Base-by-base conservation (phyloP, 306 rosid species). In the Cucumis hystrix region DNA sequence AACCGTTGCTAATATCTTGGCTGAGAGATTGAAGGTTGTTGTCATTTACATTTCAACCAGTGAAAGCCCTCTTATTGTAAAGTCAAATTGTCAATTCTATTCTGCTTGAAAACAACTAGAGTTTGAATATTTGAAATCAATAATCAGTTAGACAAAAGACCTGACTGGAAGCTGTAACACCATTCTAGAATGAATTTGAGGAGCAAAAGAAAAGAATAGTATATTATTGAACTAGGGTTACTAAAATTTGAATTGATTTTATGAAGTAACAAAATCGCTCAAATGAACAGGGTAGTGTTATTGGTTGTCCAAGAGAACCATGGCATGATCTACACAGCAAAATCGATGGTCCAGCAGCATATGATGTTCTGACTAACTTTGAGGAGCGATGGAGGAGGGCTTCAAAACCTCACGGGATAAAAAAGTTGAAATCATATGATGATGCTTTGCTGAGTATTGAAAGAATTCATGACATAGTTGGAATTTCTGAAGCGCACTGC, bases 281-380 rank as follows among this genome's bases (percentile, higher is more conserved):
- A 7, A 41, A 33, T 20, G 52, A 76, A 76, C 88, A 95, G 99
- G 97, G 97, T 82, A 91, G 71, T 64, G 74, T 76, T 20, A 83
- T 79, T 79, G 97, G 93, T 65, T 89, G 97, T 91, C 99, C 97
- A 74, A 84, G 99, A 83, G 97, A 95, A 80, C 99, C 99, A 13
- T 95, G 99, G 99, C 99, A 95, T 75, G 99, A 95, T 85, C 79
- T 95, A 87, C 99, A 95, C 84, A 90, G 97, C 71, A 92, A 82
- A 85, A 83, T 95, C 82, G 99, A 95, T 55, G 92, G 99, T 80
- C 97, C 99, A 35, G 99, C 97, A 7, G 99, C 99, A 62, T 95
- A 95, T 54, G 99, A 95, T 79, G 92, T 95, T 83, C 82, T 95
- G 85, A 83, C 86, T 28, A 95, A 95, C 83, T 95, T 95, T 80